Evolutionary conservation across 148 eudicot genomes (phyloP).

Genomic region (Vaccinium macrocarpon): DNA sequence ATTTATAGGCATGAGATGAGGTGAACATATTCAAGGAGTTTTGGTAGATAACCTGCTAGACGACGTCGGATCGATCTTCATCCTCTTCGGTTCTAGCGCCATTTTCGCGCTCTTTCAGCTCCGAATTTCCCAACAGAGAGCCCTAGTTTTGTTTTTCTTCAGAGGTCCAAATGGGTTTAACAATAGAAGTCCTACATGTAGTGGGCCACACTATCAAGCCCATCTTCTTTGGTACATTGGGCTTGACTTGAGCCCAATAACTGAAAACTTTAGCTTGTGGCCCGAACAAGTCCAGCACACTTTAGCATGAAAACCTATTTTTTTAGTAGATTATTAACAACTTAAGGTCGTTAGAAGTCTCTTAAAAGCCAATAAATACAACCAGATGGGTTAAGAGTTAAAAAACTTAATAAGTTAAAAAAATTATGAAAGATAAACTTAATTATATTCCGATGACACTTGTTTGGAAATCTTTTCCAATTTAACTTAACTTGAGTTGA

Average conservation of each 20-base stretch:
- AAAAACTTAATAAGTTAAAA: no score
- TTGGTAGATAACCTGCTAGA: constrained; percentile 30
- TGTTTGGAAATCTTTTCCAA: no score
- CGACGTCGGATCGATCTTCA: constrained; percentile 23
- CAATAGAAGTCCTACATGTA: not conserved
- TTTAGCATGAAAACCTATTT: no score
- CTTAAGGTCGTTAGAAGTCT: no score
- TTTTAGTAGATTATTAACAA: no score
- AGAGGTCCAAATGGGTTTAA: not conserved
- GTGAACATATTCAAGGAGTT: not conserved
- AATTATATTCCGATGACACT: no score
- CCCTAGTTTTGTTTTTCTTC: constrained; percentile 6
- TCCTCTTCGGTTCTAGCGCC: constrained; percentile 31
- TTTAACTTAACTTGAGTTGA: no score
- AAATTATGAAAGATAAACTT: no score
- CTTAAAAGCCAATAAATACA: no score
- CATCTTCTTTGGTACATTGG: not conserved
- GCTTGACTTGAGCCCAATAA: not conserved
- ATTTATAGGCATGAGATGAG: not conserved
- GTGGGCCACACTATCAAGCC: not conserved
- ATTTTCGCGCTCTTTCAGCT: constrained; percentile 21
- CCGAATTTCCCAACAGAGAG: not conserved
- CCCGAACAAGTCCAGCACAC: no score
- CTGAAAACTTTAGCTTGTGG: not conserved
- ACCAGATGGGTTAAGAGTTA: no score